Evolutionary conservation across 1,284 basidiomycete genomes (phyloP).

Genomic region (Phellopilus nigrolimitatus): DNA sequence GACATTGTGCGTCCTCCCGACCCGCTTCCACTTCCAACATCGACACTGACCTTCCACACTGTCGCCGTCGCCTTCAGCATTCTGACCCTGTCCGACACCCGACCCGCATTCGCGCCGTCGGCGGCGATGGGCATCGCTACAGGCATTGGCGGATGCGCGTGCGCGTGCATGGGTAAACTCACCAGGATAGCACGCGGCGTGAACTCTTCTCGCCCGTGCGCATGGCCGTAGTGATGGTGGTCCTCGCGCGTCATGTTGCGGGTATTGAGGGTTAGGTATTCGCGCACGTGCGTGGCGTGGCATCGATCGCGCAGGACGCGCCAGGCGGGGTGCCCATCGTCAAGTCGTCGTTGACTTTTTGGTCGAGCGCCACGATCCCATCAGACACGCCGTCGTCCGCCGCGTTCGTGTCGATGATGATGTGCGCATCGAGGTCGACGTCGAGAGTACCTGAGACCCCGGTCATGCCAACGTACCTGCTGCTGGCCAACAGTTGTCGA

Average conservation of each 20-base stretch:
- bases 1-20: too few species aligned
- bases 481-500: slow-evolving; percentile 32
- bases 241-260: slow-evolving; percentile 12
- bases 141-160: slow-evolving; percentile 10
- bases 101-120: too few species aligned
- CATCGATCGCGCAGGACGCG: slow-evolving; percentile 67
- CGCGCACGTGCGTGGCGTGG: slow-evolving; percentile 38
- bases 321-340: slow-evolving; percentile 84
- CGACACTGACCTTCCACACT: too few species aligned
- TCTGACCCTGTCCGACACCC: too few species aligned
- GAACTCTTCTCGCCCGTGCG: slow-evolving; percentile 19
- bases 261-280: slow-evolving; percentile 22
- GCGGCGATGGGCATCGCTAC: slow-evolving; percentile 6
- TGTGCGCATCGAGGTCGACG: slow-evolving; percentile 53
- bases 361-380: slow-evolving; percentile 64
- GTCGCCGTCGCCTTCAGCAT: too few species aligned
- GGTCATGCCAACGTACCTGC: slow-evolving; percentile 33
- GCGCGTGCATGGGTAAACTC: slow-evolving; percentile 10
- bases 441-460: slow-evolving; percentile 32
- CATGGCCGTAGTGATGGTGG: neutral
- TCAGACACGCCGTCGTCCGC: slow-evolving; percentile 52
- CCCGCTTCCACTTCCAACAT: too few species aligned
- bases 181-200: slow-evolving; percentile 24
- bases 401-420: slow-evolving; percentile 52
- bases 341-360: slow-evolving; percentile 62